These are phyloP conservation scores for Boletus edulis DNA, from an alignment of 768 basidiomycete species.

Conservation along the genomic window DNA sequence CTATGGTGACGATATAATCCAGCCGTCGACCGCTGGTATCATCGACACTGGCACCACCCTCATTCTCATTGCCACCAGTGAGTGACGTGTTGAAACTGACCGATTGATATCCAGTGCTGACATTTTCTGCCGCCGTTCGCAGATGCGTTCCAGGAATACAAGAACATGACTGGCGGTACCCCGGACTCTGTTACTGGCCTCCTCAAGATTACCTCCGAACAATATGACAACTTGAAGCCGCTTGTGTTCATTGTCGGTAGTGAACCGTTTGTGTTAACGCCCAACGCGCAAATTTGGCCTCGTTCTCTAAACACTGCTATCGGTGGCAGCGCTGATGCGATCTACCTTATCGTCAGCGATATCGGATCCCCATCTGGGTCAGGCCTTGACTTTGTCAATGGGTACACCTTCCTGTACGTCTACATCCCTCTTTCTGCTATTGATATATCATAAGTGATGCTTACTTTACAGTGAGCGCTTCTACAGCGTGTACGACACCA, in stretches of 20 bases:
- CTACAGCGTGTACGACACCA: background rate
- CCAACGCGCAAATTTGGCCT: conserved; percentile 1
- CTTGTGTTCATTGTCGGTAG: background rate
- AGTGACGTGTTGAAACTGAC: background rate
- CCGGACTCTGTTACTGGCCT: background rate
- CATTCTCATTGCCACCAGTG: conserved; percentile 22
- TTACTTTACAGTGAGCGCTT: background rate
- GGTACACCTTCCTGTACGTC: background rate
- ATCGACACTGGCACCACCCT: conserved; percentile 32
- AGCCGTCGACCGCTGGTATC: conserved; percentile 30
- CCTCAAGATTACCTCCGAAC: background rate
- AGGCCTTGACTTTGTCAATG: background rate
- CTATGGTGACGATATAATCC: conserved; percentile 24
- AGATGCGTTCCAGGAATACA: background rate
- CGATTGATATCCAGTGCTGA: too few species aligned
- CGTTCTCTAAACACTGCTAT: background rate
- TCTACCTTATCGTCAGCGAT: background rate
- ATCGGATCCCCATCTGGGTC: background rate
- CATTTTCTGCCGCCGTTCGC: too few species aligned
- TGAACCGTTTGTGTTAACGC: background rate
- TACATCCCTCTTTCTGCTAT: too few species aligned
- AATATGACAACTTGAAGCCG: background rate
- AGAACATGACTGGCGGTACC: background rate
- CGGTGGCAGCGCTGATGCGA: background rate
- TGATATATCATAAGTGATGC: background rate